These are phyloP conservation scores for Calamus simplicifolius DNA, from an alignment of 176 grass and related monocot genomes.

Conservation along the genomic window DNA sequence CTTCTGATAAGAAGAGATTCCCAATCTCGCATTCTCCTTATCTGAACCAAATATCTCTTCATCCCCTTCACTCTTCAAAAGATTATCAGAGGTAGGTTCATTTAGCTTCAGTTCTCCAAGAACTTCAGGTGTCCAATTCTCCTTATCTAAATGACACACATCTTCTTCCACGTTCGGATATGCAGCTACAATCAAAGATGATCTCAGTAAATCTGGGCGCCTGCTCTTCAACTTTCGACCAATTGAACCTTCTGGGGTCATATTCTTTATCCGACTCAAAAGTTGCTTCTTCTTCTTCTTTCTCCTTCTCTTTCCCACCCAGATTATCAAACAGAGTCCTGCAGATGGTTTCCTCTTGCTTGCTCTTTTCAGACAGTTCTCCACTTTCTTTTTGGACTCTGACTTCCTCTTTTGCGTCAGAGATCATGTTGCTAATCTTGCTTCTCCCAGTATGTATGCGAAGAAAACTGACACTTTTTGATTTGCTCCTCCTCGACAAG, in stretches of 20 bases:
- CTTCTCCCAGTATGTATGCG: constrained; percentile 47
- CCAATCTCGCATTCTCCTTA: constrained; percentile 26
- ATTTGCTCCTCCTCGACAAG: constrained; percentile 49
- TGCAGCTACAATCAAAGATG: neutral
- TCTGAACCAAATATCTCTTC: constrained; percentile 34
- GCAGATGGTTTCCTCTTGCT: constrained; percentile 12
- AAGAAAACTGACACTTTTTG: constrained; percentile 66
- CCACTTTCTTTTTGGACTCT: neutral
- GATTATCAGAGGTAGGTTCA: neutral
- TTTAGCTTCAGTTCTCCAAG: constrained; percentile 27
- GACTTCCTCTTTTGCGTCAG: constrained; percentile 5
- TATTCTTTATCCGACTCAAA: constrained; percentile 1
- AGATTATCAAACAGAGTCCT: neutral
- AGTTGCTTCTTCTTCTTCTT: neutral
- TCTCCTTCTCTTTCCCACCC: neutral
- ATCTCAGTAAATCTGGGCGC: too few relatives aligned
- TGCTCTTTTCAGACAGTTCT: constrained; percentile 13
- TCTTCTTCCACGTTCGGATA: constrained; percentile 24
- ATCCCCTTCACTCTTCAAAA: constrained; percentile 6
- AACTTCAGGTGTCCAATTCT: constrained; percentile 35
- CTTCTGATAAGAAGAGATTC: neutral
- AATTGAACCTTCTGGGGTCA: neutral
- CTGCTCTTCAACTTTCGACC: too few relatives aligned
- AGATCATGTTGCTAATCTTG: constrained; percentile 21
- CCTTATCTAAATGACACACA: constrained; percentile 33